Percentiles rank a stretch among this genome's conserved stretches.
phyloP scores from a whole-genome alignment of 306 rosid genomes.

The Glycine tomentella region DNA sequence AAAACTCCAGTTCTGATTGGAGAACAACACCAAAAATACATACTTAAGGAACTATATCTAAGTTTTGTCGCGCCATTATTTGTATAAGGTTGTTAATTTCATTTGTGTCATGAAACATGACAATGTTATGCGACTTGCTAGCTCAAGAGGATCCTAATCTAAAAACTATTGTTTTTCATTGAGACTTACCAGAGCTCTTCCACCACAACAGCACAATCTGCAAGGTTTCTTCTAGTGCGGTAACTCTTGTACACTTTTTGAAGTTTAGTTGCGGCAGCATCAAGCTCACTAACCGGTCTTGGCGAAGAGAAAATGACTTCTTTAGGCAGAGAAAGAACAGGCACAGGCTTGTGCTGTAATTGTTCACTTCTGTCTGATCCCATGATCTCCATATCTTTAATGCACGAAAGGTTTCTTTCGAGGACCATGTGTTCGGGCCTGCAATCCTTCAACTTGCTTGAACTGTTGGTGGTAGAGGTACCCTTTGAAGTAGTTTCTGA shows the following conservation, averaged over 20 bases:
- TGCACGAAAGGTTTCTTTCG: constrained; percentile 56
- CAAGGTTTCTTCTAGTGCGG: constrained; percentile 88
- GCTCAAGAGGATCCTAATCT: too few species aligned
- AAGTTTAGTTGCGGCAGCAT: constrained; percentile 84
- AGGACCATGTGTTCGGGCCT: constrained; percentile 71
- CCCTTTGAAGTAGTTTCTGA: constrained; percentile 41
- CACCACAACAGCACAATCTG: constrained; percentile 95
- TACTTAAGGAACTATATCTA: neutral
- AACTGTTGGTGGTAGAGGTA: constrained; percentile 15
- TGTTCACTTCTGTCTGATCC: too few species aligned
- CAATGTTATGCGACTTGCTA: too few species aligned
- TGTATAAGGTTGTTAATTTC: neutral
- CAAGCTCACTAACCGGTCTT: constrained; percentile 77
- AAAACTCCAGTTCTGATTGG: neutral
- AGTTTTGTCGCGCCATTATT: neutral
- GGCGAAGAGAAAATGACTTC: constrained; percentile 67
- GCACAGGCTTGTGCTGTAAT: constrained; percentile 28
- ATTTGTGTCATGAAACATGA: neutral
- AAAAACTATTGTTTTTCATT: too few species aligned
- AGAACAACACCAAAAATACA: neutral
- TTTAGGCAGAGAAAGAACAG: constrained; percentile 73
- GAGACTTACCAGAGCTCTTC: constrained; percentile 91
- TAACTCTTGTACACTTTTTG: constrained; percentile 95
- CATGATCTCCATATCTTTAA: constrained; percentile 43
- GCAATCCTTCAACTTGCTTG: constrained; percentile 56